Conservation (phyloP, 1,284 basidiomycete species). For the Puccinia hordei region DNA sequence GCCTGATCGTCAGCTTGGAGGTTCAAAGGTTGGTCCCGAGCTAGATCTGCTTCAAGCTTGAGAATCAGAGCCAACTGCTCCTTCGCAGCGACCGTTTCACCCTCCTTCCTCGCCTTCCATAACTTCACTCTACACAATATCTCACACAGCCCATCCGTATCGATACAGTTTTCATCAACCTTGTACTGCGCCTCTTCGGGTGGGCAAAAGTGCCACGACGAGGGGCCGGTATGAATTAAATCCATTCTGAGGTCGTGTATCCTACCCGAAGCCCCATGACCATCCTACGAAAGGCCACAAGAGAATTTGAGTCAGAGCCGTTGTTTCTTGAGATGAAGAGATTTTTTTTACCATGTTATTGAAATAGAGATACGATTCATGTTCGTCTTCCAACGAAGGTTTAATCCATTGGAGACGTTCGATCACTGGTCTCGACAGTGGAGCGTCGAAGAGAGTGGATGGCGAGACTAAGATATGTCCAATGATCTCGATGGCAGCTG, state of each 20-base stretch:
- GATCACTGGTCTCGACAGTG: conserved; percentile 4
- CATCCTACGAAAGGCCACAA: neutral
- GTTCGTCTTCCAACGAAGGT: conserved; percentile 8
- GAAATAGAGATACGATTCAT: conserved; percentile 19
- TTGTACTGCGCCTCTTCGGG: conserved; percentile 4
- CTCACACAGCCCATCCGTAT: conserved; percentile 3
- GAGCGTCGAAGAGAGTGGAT: neutral
- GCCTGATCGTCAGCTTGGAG: neutral
- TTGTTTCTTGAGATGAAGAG: neutral
- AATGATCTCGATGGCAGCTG: conserved; percentile 22
- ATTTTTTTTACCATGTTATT: conserved; percentile 12
- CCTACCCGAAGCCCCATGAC: conserved; percentile 14
- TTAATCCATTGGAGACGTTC: conserved; percentile 22
- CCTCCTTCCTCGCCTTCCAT: neutral
- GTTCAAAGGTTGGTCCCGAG: neutral
- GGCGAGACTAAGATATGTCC: conserved; percentile 17
- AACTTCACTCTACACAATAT: conserved; percentile 10
- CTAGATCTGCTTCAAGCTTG: neutral
- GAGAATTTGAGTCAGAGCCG: too few relatives aligned
- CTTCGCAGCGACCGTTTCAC: neutral
- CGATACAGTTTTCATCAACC: neutral
- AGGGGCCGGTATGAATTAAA: neutral
- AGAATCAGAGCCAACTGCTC: conserved; percentile 19
- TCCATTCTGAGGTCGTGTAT: neutral
- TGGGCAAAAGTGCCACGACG: neutral